Percentiles rank a stretch among this genome's conserved stretches.
Evolutionary conservation across 345 rosid genomes (phyloP).

Genomic region (Bruguiera gymnorhiza): DNA sequence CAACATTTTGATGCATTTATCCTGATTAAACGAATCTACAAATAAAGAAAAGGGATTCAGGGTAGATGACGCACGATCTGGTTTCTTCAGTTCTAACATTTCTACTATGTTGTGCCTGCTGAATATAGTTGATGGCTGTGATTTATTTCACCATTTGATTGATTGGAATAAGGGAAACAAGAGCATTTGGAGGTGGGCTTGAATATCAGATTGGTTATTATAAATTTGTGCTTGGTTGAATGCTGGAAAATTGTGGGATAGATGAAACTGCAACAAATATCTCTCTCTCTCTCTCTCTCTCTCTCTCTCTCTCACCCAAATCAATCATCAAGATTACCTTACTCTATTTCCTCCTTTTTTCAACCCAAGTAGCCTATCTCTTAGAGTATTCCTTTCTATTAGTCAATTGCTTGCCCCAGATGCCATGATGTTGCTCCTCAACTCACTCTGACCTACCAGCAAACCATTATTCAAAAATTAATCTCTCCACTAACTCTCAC

Average conservation of each 20-base stretch:
- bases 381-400: neutral
- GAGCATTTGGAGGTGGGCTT: neutral
- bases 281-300: neutral
- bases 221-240: neutral
- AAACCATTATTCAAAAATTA: no score
- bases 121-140: neutral
- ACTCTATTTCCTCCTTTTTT: constrained; percentile 3
- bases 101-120: neutral
- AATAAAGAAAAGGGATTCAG: neutral
- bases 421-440: no score
- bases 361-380: constrained; percentile 17
- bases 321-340: constrained; percentile 4
- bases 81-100: neutral
- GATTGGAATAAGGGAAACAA: neutral
- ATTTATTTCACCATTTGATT: neutral
- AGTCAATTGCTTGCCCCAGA: no score
- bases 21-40: neutral
- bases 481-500: no score
- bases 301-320: neutral
- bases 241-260: no score
- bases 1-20: no score
- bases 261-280: no score
- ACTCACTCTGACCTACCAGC: no score
- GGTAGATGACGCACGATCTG: neutral
- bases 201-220: neutral